Evolutionary conservation across 208 protist genomes (phyloP).

Genomic region (Leishmania aethiopica): DNA sequence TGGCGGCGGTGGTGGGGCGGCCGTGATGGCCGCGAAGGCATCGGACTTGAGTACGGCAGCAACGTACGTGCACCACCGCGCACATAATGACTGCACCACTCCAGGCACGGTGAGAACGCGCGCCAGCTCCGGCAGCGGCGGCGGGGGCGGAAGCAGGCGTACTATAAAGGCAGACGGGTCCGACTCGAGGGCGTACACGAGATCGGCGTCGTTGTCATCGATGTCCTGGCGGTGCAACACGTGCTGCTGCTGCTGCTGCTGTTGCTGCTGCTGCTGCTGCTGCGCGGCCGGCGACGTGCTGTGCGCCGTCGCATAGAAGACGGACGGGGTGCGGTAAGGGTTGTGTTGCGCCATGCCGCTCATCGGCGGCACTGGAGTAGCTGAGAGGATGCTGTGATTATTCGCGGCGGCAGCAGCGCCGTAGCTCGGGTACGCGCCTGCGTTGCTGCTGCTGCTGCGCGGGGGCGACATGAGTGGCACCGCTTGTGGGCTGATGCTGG

Average conservation of each 20-base stretch:
- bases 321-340: constrained; percentile 24
- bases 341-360: constrained; percentile 18
- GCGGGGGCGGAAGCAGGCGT: constrained; percentile 35
- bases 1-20: constrained; percentile 24
- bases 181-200: constrained; percentile 24
- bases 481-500: constrained; percentile 21
- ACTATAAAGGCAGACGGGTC: constrained; percentile 33
- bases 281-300: not conserved
- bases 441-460: constrained; percentile 30
- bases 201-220: constrained; percentile 22
- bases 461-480: constrained; percentile 27
- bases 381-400: not conserved
- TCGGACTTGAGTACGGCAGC: constrained; percentile 29
- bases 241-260: constrained; percentile 1
- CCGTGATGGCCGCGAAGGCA: constrained; percentile 25
- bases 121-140: constrained; percentile 32
- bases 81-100: constrained; percentile 32
- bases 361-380: constrained; percentile 1
- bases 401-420: not conserved
- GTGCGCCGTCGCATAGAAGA: constrained; percentile 3
- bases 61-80: constrained; percentile 32
- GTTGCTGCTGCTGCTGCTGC: not conserved
- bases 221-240: constrained; percentile 17
- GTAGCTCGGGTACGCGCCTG: constrained; percentile 1
- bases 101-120: constrained; percentile 31